These are phyloP conservation scores for Pichia inconspicua DNA, from an alignment of 1,139 yeast species.

Conservation along the genomic window DNA sequence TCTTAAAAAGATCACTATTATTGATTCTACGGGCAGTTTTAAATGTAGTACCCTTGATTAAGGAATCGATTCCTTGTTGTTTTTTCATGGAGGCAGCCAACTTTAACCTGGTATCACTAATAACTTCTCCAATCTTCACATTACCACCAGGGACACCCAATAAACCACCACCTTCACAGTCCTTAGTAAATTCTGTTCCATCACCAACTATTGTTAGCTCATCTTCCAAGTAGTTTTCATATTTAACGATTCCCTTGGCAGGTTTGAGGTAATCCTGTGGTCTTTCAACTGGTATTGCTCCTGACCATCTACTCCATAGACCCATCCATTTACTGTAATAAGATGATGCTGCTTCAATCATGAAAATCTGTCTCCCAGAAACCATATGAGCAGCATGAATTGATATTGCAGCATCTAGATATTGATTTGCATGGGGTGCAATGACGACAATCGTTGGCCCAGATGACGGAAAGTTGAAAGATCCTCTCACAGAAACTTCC, in stretches of 20 bases:
- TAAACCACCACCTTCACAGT: conserved; percentile 44
- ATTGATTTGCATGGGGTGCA: conserved; percentile 80
- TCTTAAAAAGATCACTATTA: conserved; percentile 49
- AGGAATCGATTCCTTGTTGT: conserved; percentile 31
- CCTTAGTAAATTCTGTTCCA: conserved; percentile 42
- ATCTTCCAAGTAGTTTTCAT: conserved; percentile 33
- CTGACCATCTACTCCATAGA: conserved; percentile 45
- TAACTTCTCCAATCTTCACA: conserved; percentile 44
- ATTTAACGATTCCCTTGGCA: conserved; percentile 40
- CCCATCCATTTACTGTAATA: conserved; percentile 48
- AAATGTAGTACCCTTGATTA: conserved; percentile 43
- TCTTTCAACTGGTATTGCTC: conserved; percentile 66
- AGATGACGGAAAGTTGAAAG: conserved; percentile 53
- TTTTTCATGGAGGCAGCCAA: conserved; percentile 44
- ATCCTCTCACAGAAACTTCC: conserved; percentile 63
- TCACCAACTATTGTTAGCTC: conserved; percentile 36
- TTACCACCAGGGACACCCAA: conserved; percentile 56
- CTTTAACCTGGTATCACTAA: conserved; percentile 45
- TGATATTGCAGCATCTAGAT: conserved; percentile 61
- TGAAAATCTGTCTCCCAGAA: conserved; percentile 39
- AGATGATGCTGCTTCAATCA: conserved; percentile 60
- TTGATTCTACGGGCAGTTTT: conserved; percentile 60
- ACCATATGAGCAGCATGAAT: conserved; percentile 42
- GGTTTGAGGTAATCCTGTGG: conserved; percentile 55
- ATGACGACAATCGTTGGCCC: conserved; percentile 70